Evolutionary conservation across 2,329 filamentous ascomycete genomes (phyloP), one percentile per base, ranked within the genome.

Genomic region (Arthrobotrys conoides): DNA sequence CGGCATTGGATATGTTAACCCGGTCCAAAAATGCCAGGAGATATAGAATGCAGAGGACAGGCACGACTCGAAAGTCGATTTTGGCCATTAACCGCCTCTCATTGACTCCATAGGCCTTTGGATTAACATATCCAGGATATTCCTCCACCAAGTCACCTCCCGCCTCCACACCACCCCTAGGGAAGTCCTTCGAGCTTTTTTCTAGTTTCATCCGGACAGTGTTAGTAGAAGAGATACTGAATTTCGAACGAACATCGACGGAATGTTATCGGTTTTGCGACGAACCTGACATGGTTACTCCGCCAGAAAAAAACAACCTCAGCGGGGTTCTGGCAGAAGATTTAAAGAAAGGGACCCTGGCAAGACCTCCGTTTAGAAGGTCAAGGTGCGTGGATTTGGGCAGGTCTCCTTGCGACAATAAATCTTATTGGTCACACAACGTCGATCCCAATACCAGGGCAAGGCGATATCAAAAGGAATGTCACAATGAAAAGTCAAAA

Each of bases 1-100:
- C 89, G 30, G 92, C 92, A 84, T 94, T 94, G 84, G 90, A 91
- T 82, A 95, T 93, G 83, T 94, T 95, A 83, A 94, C 91, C 59
- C 92, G 87, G 83, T 91, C 90, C 63, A 93, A 85, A 82, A 93
- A 92, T 44, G 91, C 90, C 61, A 92, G 85, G 48, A 92, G 85
- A 83, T 93, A 93, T 83, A 94, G 86, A 77, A 94, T 86, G 83
- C 89, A 91, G 68, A 95, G 86, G 80, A 91, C 91, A 0, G 92
- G 92, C 66, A 95, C 86, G 65, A 95, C 87, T 81, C 88, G 89
- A 80, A 90, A 83, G 83, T 94, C 92, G 82, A 94, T 90, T 84
- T 90, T 91, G 79, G 87, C 84, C 85, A 93, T 88, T 76, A 95
- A 86, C 82, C 86, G 88, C 80, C 87, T 86, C 85, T 93, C 91